Evolutionary conservation across 2,329 filamentous ascomycete genomes (phyloP), one percentile per base, ranked within the genome.

Genomic region (Exophiala dermatitidis): DNA sequence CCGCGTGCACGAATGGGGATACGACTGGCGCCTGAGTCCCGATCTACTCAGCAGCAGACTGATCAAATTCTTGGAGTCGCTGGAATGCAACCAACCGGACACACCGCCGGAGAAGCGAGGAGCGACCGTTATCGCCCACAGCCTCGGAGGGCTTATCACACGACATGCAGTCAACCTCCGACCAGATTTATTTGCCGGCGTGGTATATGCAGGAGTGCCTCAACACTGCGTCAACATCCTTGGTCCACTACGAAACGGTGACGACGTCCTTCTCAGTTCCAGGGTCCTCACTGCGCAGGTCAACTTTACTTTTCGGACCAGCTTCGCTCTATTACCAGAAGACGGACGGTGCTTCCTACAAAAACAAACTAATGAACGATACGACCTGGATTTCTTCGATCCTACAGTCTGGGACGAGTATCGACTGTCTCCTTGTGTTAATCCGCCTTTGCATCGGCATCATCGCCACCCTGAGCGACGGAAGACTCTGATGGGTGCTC

Each of bases 11-110:
- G 85, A 96, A 63, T 97, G 91, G 65, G 90, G 90, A 12, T 97
- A 95, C 64, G 91, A 97, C 70, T 97, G 91, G 91, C 80, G 91
- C 10, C 73, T 96, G 37, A 93, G 88, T 59, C 91, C 91, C 0
- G 80, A 85, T 64, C 73, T 89, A 0, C 77, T 93, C 0, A 90
- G 86, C 2, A 75, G 77, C 43, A 81, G 81, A 56, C 73, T 97
- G n/a, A 80, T 84, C 34, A 71, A 78, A 12, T 95, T 88, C 63
- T 73, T 97, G 9, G 81, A 86, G 64, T 75, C 71, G 1, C 74
- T 97, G 0, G 86, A 86, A 0, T 90, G 82, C 48, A 96, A 96
- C 64, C 76, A 80, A 44, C 73, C 77, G 2, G 76, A 72, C 5
- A 73, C 74, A 0, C 71, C 77, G 1, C 65, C 66, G 0, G 74